Percentiles rank a stretch among this genome's conserved stretches.
Conservation (phyloP, 2,329 filamentous ascomycete genomes). For the Fusarium acutatum region DNA sequence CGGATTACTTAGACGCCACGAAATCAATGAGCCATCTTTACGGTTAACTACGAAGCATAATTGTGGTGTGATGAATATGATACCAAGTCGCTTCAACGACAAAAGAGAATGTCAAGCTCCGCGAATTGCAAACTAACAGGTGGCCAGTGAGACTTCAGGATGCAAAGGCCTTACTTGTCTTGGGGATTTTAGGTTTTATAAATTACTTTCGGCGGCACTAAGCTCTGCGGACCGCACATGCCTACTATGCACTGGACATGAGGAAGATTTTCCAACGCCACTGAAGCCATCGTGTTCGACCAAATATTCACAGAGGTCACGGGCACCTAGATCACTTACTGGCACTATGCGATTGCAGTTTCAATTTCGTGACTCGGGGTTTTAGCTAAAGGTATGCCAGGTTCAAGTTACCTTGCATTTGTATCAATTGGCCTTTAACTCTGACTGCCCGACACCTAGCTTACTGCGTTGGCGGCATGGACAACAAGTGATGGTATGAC, state of each 20-base stretch:
- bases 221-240: neutral
- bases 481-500: neutral
- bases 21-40: conserved; percentile 34
- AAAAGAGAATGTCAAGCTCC: neutral
- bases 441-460: too few relatives aligned
- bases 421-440: neutral
- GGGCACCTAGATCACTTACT: neutral
- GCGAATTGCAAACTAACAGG: neutral
- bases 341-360: neutral
- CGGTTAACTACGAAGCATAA: neutral
- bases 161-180: neutral
- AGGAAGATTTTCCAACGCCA: neutral
- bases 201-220: neutral
- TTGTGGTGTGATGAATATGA: neutral
- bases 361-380: neutral
- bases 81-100: neutral
- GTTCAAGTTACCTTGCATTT: neutral
- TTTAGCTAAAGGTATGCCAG: neutral
- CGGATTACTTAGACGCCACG: conserved; percentile 35
- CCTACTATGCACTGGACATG: neutral
- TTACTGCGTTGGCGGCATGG: neutral
- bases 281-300: neutral
- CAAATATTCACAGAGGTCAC: neutral
- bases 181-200: neutral
- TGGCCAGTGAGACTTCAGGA: neutral